phyloP scores from a whole-genome alignment of 1,284 basidiomycete genomes.

The Ustilago trichophora region DNA sequence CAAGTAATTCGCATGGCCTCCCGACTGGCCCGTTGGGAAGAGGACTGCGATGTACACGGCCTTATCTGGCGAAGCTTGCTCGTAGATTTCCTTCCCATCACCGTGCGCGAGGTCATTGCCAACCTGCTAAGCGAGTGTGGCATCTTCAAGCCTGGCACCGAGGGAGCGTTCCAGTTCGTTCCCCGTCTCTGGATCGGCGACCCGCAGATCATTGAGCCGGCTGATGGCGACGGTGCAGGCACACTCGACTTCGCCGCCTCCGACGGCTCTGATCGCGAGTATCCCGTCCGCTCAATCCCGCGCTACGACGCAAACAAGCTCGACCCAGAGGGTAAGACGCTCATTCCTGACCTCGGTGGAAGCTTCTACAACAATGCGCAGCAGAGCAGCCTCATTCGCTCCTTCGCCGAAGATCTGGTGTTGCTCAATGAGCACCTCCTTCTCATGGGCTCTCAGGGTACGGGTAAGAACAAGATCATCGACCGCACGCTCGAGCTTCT shows the following conservation, averaged over 20 bases:
- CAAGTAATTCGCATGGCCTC: conserved; percentile 65
- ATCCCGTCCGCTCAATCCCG: conserved; percentile 46
- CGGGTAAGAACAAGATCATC: conserved; percentile 68
- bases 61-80: conserved; percentile 64
- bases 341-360: conserved; percentile 61
- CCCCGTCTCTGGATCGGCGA: conserved; percentile 43
- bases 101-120: conserved; percentile 59
- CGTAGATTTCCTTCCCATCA: conserved; percentile 66
- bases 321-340: conserved; percentile 63
- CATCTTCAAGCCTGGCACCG: conserved; percentile 56
- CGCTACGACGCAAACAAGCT: conserved; percentile 54
- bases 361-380: conserved; percentile 66
- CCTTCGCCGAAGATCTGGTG: conserved; percentile 65
- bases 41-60: conserved; percentile 57
- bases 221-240: conserved; percentile 10
- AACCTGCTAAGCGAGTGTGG: conserved; percentile 56
- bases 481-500: conserved; percentile 66
- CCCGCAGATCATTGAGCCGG: conserved; percentile 20
- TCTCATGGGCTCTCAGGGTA: conserved; percentile 67
- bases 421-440: conserved; percentile 65
- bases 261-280: conserved; percentile 26
- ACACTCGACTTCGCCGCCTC: conserved; percentile 46
- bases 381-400: conserved; percentile 63
- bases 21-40: conserved; percentile 60
- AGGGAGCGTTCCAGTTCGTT: conserved; percentile 56